Evolutionary conservation across 176 grass and related monocot genomes (phyloP), one percentile per base, ranked within the genome.

Genomic region (Aegilops longissima): DNA sequence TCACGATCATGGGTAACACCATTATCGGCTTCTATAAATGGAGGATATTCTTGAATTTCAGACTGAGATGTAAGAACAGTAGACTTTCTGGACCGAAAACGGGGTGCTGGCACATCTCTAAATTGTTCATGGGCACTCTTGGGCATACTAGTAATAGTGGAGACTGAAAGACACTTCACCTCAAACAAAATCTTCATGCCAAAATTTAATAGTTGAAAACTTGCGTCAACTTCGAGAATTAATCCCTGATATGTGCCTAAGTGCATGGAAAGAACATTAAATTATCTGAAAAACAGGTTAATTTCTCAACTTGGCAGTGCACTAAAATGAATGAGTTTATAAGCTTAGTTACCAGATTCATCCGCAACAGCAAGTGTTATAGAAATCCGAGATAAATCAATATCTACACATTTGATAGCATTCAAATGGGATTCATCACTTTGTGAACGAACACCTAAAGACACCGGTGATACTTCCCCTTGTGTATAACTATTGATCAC

Each of bases 191-290:
- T 54, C 59, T 86, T 75, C 84, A 21, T 93, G 79, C 87, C 87
- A 86, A 86, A 80, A 75, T 87, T 90, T 78, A 88, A 61, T 81
- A 66, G 58, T 86, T 93, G 90, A 71, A 93, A 76, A 78, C 38
- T 90, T 61, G 54, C 30, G 6, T 89, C 85, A 84, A 85, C 87
- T 84, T 89, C 87, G 67, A 97, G 78, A 84, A 78, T 84, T 70
- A 97, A 82, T 82, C 92, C 92, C 78, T 92, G 79, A 82, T 91
- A 79, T 71, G 75, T 45, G 79, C 89, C 94, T 96, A 93, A 70
- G 71, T 79, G 18, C 58, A 83, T 44, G 74, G 81, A 39, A 73
- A 77, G 29, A 86, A 73, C 18, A 65, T 45, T 44, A 66, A 45
- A 73, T 73, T 72, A 52, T 75, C 61, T 77, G 65, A 45, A 30